Evolutionary conservation across 306 rosid species (phyloP).

Genomic region (Notholithocarpus densiflorus): DNA sequence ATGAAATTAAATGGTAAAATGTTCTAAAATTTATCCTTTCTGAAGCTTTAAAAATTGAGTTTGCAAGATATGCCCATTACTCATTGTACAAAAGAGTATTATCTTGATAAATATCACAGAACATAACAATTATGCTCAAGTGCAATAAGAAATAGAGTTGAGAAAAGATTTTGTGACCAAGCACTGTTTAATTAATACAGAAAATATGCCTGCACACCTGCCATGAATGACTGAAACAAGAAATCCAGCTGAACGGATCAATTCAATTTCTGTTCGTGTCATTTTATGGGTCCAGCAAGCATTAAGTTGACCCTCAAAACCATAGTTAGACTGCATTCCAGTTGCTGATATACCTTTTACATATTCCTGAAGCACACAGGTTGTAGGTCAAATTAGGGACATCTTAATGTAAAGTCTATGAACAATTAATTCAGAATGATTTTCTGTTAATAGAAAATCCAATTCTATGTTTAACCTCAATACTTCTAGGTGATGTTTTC

Average conservation of each 20-base stretch:
- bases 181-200: neutral
- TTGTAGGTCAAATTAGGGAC: slow-evolving; percentile 19
- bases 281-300: slow-evolving; percentile 93
- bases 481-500: neutral
- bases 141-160: neutral
- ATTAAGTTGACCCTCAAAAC: slow-evolving; percentile 82
- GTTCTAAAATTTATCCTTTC: neutral
- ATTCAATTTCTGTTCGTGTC: slow-evolving; percentile 61
- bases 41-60: neutral
- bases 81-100: neutral
- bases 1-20: neutral
- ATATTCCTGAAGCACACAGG: slow-evolving; percentile 62
- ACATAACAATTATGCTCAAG: slow-evolving; percentile 4
- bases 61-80: neutral
- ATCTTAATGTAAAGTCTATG: neutral
- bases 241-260: slow-evolving; percentile 69
- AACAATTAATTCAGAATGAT: neutral
- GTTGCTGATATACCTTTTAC: slow-evolving; percentile 72
- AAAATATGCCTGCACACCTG: slow-evolving; percentile 45
- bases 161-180: neutral
- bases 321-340: slow-evolving; percentile 85
- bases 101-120: neutral
- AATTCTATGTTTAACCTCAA: neutral
- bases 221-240: slow-evolving; percentile 91
- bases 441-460: neutral